These are phyloP conservation scores for Boletellus emodensis DNA, from an alignment of 768 basidiomycete species.

Conservation along the genomic window DNA sequence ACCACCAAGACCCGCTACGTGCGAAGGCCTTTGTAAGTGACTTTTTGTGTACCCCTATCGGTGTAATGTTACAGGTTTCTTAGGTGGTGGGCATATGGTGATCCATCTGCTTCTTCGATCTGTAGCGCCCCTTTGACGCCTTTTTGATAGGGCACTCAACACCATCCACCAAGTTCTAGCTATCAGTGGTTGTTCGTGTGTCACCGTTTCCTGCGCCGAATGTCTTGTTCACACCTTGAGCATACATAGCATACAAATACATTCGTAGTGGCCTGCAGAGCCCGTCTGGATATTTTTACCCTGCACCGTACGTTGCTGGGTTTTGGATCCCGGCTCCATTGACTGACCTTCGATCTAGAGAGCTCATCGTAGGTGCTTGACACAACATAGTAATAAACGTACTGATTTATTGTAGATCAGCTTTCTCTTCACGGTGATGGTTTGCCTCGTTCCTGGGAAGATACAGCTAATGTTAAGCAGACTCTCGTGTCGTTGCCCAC, in stretches of 20 bases:
- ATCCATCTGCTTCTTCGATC: neutral
- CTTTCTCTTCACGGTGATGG: constrained; percentile 1
- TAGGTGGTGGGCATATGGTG: neutral
- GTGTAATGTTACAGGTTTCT: neutral
- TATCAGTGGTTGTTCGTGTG: neutral
- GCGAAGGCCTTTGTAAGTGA: neutral
- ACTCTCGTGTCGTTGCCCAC: neutral
- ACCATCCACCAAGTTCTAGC: neutral
- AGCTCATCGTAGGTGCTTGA: neutral
- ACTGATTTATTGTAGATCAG: constrained; percentile 2
- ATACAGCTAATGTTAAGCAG: constrained; percentile 2
- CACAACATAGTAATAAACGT: neutral
- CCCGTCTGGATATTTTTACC: too few relatives aligned
- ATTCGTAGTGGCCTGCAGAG: neutral
- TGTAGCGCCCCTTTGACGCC: too few relatives aligned
- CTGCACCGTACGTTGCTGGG: neutral
- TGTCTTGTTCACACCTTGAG: neutral
- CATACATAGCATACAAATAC: neutral
- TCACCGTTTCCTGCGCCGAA: neutral
- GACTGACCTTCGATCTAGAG: neutral
- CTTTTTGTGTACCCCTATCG: too few relatives aligned
- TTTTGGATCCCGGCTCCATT: neutral
- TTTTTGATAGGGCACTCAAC: neutral
- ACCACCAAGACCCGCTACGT: neutral
- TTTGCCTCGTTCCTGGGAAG: neutral